Evolutionary conservation across 2,329 filamentous ascomycete genomes (phyloP).

Genomic region (Xylariaceae sp.): DNA sequence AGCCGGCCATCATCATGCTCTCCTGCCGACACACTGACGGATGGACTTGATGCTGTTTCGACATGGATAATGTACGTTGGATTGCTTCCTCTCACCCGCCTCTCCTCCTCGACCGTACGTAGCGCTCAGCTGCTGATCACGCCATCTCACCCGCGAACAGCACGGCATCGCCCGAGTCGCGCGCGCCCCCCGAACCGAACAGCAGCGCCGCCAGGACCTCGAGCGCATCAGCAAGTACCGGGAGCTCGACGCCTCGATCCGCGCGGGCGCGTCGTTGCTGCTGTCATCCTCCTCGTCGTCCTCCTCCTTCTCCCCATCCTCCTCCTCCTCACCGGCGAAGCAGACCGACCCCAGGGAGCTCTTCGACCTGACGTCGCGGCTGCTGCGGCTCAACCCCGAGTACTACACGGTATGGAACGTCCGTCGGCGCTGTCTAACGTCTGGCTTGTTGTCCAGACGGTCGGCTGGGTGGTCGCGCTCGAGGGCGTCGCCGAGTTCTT

Average conservation of each 20-base stretch:
- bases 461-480: conserved; percentile 38
- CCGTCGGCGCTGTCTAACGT: conserved; percentile 63
- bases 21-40: no score
- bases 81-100: background rate
- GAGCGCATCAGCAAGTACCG: conserved; percentile 72
- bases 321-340: no score
- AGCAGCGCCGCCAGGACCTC: conserved; percentile 63
- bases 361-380: conserved; percentile 61
- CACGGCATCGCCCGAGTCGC: conserved; percentile 74
- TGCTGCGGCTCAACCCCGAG: conserved; percentile 73
- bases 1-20: no score
- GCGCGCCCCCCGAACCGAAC: conserved; percentile 52
- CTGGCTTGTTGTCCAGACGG: conserved; percentile 48
- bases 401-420: conserved; percentile 91
- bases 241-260: conserved; percentile 60
- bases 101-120: background rate
- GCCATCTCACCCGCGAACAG: conserved; percentile 42
- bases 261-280: conserved; percentile 52
- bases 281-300: no score
- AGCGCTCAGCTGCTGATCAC: background rate
- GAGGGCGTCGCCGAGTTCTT: conserved; percentile 48
- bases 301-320: no score
- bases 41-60: no score
- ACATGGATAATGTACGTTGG: conserved; percentile 25
- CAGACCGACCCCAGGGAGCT: conserved; percentile 42